Conservation (phyloP, 169 alveolate genomes). For the Plasmodium vivax region DNA sequence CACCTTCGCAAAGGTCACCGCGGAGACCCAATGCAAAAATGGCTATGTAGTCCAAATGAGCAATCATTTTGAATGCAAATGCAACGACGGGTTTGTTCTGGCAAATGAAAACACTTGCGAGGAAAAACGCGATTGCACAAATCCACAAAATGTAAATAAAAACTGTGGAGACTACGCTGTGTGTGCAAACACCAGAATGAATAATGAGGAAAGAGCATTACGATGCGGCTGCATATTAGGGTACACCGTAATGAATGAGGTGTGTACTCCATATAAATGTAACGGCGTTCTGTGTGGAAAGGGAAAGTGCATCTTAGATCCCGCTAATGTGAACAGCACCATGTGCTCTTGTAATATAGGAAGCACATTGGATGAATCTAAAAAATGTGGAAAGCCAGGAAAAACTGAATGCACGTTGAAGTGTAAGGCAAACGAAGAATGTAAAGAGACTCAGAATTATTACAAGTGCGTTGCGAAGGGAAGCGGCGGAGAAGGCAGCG, state of each 20-base stretch:
- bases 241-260: neutral
- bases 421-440: slow-evolving; percentile 12
- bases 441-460: neutral
- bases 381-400: slow-evolving; percentile 13
- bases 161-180: slow-evolving; percentile 32
- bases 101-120: slow-evolving; percentile 9
- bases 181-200: neutral
- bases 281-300: neutral
- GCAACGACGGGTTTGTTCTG: slow-evolving; percentile 13
- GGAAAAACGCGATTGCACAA: neutral
- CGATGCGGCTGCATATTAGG: neutral
- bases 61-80: slow-evolving; percentile 31
- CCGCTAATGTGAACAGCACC: neutral
- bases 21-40: slow-evolving; percentile 15
- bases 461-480: neutral
- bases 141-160: neutral
- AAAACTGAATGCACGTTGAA: slow-evolving; percentile 17
- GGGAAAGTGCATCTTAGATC: slow-evolving; percentile 40
- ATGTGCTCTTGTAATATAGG: slow-evolving; percentile 44
- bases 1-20: slow-evolving; percentile 13
- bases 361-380: neutral
- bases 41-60: slow-evolving; percentile 40
- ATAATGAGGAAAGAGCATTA: neutral
- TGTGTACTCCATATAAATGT: slow-evolving; percentile 4
- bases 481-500: neutral